Conservation (phyloP, 352 stramenopile species). For the Pythium volutum region DNA sequence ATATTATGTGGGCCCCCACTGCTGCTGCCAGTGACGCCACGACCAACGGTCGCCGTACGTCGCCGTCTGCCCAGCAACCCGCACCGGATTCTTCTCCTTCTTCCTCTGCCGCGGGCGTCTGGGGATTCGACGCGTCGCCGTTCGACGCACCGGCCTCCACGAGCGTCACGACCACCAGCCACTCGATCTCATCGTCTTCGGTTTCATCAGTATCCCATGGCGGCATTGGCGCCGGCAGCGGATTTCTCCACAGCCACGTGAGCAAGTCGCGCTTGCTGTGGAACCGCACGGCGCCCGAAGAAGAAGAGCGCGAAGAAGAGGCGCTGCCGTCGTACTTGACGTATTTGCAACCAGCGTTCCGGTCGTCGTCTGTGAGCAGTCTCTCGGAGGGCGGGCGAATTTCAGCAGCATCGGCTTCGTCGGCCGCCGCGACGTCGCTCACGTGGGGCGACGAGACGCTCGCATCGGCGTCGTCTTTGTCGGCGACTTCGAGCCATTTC, state of each 20-base stretch:
- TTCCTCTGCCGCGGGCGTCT: neutral
- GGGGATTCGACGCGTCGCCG: slow-evolving; percentile 1
- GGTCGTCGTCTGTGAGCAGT: slow-evolving; percentile 5
- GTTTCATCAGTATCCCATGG: neutral
- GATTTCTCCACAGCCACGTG: slow-evolving; percentile 16
- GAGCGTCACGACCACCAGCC: neutral
- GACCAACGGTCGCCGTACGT: neutral
- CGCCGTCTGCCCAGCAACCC: neutral
- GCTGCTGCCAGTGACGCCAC: neutral
- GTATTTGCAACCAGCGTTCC: slow-evolving; percentile 56
- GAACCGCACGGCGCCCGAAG: slow-evolving; percentile 57
- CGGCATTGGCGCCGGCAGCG: slow-evolving; percentile 2
- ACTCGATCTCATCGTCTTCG: neutral
- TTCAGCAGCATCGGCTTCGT: neutral
- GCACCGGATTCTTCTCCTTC: neutral
- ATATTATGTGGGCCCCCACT: slow-evolving; percentile 10
- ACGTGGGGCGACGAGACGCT: slow-evolving; percentile 11
- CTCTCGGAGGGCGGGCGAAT: neutral
- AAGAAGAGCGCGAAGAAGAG: slow-evolving; percentile 73
- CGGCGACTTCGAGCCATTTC: slow-evolving; percentile 7
- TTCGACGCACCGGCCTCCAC: slow-evolving; percentile 1
- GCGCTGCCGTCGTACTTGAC: slow-evolving; percentile 68
- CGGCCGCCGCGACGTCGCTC: neutral
- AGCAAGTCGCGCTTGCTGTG: slow-evolving; percentile 39
- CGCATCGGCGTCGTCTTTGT: slow-evolving; percentile 3